Base-by-base conservation (phyloP, 2,329 filamentous ascomycete species). In the Rutstroemia sp. region DNA sequence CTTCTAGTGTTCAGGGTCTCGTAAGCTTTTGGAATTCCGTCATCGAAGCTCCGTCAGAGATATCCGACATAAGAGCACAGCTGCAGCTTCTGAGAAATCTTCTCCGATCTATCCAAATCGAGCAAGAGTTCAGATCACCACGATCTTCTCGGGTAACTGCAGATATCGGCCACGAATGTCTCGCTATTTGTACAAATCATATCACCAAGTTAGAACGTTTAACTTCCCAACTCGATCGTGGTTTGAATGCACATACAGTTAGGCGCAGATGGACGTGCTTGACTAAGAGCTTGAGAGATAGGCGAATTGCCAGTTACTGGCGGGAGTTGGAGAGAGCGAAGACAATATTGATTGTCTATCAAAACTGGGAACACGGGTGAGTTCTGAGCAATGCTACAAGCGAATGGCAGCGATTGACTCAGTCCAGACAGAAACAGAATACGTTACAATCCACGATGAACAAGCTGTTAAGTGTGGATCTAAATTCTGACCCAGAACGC, bases 231-330 rank as follows among this genome's bases (percentile, higher is more conserved):
- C 39, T 47, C 14, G 45, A 49, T 34, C 42, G 39, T 8, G 52
- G 45, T 9, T 34, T 54, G 30, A 49, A 21, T 23, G 42, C 30
- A 3, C 38, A 49, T 19, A 18, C 44, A n/a, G 25, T 49, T 42
- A 44, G 52, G 27, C 25, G 52, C n/a, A 54, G 47, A 21, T 54
- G 52, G 52, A 39, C 44, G 8, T 54, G 34, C 41, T 27, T 54
- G 41, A 54, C 19, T 19, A 54, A 49, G 52, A 25, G 30, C 16
- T 39, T 54, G 44, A 54, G 30, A 38, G 52, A 49, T 34, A 27
- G 38, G 14, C 44, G 48, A 21, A 25, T 54, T 14, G 23, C 16
- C 2, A 37, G 16, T 14, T 49, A 54, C 30, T 48, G 52, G 52
- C 25, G 10, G 19, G 52, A 39, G 19, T 46, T 54, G 21, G 52